phyloP scores from a whole-genome alignment of 1,284 basidiomycete genomes.

The Grifola frondosa region DNA sequence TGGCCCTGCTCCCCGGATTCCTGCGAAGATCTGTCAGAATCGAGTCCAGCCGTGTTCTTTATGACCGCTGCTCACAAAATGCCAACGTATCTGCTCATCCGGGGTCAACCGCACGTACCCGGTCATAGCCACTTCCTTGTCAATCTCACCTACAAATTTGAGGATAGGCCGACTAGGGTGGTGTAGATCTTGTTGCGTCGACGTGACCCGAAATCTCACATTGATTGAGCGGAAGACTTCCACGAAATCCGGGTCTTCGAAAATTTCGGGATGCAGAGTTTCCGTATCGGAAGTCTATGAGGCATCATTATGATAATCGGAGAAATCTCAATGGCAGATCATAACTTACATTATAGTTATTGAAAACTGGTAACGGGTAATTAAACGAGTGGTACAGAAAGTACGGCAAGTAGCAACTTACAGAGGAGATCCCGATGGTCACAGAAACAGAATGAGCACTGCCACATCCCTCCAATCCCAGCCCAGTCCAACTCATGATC shows the following conservation, averaged over 20 bases:
- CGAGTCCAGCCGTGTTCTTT: too few relatives aligned
- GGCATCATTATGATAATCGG: not conserved
- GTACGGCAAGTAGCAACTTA: constrained; percentile 31
- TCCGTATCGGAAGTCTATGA: constrained; percentile 29
- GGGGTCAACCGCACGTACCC: constrained; percentile 58
- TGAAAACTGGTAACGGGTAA: constrained; percentile 43
- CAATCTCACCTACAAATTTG: constrained; percentile 51
- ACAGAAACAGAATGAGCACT: constrained; percentile 61
- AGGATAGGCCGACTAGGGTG: constrained; percentile 55
- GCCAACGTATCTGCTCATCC: constrained; percentile 59
- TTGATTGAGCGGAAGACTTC: constrained; percentile 53
- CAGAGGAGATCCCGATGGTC: constrained; percentile 65
- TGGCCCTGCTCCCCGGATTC: constrained; percentile 56
- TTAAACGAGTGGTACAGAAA: not conserved
- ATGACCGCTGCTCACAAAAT: constrained; percentile 50
- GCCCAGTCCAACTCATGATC: constrained; percentile 57
- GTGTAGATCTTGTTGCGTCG: constrained; percentile 41
- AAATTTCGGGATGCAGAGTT: constrained; percentile 44
- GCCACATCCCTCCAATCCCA: constrained; percentile 59
- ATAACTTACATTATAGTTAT: constrained; percentile 41
- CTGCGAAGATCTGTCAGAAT: constrained; percentile 31
- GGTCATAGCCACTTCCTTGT: constrained; percentile 42
- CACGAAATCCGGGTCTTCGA: constrained; percentile 47
- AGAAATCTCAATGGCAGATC: not conserved
- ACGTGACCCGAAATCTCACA: constrained; percentile 45